Evolutionary conservation across 257 asterid genomes (phyloP).

Genomic region (Ballota nigra): DNA sequence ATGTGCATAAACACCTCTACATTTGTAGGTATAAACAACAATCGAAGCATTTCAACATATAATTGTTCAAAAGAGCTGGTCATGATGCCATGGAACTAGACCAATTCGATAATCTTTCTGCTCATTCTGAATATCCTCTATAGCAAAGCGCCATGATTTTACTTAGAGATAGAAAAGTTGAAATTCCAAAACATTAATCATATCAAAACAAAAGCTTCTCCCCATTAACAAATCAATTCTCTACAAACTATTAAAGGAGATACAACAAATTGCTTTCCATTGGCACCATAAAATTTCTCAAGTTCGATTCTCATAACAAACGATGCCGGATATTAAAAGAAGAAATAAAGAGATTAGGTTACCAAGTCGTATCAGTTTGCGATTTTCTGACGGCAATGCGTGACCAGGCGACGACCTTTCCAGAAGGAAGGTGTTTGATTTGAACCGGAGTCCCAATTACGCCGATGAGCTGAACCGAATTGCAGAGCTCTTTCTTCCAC

Average conservation of each 20-base stretch:
- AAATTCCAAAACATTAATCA: too few species aligned
- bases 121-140: background rate
- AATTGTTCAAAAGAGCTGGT: background rate
- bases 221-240: background rate
- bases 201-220: background rate
- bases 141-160: background rate
- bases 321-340: background rate
- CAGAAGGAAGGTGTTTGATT: slow-evolving; percentile 68
- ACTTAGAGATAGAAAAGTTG: background rate
- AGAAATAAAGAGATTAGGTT: background rate
- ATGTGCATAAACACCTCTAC: background rate
- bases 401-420: slow-evolving; percentile 73
- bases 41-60: background rate
- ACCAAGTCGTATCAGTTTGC: slow-evolving; percentile 73
- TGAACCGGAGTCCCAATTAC: slow-evolving; percentile 71
- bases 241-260: background rate
- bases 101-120: background rate
- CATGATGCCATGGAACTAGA: background rate
- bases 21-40: background rate
- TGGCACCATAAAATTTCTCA: too few species aligned
- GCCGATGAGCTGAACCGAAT: slow-evolving; percentile 74
- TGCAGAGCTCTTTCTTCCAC: slow-evolving; percentile 62
- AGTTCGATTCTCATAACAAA: background rate
- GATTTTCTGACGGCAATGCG: slow-evolving; percentile 87
- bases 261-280: background rate